These are phyloP conservation scores for Discostella stelligeroides DNA, from an alignment of 108 stramenopile species.

Conservation along the genomic window DNA sequence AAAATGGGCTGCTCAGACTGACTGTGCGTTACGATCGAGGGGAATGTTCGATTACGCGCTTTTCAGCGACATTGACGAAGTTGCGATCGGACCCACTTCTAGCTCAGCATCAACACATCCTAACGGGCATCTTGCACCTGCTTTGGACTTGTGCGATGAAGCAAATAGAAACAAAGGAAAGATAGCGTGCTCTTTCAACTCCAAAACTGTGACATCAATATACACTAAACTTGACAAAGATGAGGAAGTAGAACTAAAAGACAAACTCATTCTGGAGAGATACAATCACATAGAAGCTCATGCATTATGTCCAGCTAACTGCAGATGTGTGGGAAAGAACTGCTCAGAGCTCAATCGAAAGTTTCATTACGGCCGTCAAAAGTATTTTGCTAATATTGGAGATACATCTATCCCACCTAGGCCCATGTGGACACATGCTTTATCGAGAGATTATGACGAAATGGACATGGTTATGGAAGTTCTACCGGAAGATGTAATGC, in stretches of 20 bases:
- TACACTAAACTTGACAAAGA: constrained; percentile 37
- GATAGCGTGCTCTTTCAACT: constrained; percentile 46
- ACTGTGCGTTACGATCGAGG: constrained; percentile 41
- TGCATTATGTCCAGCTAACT: constrained; percentile 40
- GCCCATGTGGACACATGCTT: constrained; percentile 51
- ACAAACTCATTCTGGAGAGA: constrained; percentile 46
- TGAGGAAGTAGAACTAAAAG: constrained; percentile 39
- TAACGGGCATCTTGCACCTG: constrained; percentile 32
- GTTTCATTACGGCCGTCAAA: constrained; percentile 49
- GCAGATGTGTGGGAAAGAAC: constrained; percentile 23
- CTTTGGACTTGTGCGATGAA: constrained; percentile 32
- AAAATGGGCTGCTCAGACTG: constrained; percentile 53
- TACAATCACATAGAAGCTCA: constrained; percentile 33
- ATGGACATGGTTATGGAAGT: constrained; percentile 49
- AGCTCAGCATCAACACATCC: constrained; percentile 9
- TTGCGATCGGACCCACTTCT: constrained; percentile 17
- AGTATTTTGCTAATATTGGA: constrained; percentile 42
- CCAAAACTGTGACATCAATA: constrained; percentile 47
- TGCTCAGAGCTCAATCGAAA: constrained; percentile 28
- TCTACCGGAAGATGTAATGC: constrained; percentile 43
- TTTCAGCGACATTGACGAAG: constrained; percentile 52
- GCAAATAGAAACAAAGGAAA: constrained; percentile 25
- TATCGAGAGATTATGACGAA: constrained; percentile 44
- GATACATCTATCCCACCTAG: constrained; percentile 34
- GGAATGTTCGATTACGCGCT: constrained; percentile 42